Conservation (phyloP, 331 rosid genomes). For the Dryas integrifolia region DNA sequence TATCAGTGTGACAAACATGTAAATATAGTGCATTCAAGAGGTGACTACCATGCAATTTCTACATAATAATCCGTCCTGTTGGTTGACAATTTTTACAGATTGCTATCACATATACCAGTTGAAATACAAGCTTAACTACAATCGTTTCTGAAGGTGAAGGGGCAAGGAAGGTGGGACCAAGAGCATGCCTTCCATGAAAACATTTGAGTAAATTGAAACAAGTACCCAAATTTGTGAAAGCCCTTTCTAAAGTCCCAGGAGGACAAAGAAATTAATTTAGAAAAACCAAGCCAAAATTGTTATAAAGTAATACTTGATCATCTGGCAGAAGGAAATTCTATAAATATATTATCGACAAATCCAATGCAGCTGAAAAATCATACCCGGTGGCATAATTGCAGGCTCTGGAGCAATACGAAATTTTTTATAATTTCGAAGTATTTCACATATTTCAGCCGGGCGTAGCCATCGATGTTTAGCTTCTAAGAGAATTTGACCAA, state of each 20-base stretch:
- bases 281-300: too few species aligned
- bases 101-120: background rate
- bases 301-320: background rate
- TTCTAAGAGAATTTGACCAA: conserved; percentile 54
- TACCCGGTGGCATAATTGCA: conserved; percentile 69
- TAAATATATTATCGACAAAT: background rate
- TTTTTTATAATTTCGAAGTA: conserved; percentile 53
- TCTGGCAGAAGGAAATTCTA: background rate
- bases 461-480: conserved; percentile 91
- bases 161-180: background rate
- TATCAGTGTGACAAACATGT: background rate
- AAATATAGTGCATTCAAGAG: background rate
- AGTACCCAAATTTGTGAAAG: background rate
- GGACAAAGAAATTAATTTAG: background rate
- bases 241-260: background rate
- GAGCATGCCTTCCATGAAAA: background rate
- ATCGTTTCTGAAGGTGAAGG: background rate
- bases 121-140: background rate
- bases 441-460: conserved; percentile 80
- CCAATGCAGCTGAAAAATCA: conserved; percentile 27
- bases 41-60: background rate
- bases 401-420: conserved; percentile 62
- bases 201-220: background rate
- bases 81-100: background rate
- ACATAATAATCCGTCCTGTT: background rate